phyloP scores from a whole-genome alignment of 345 rosid genomes.

The Arabidopsis suecica region DNA sequence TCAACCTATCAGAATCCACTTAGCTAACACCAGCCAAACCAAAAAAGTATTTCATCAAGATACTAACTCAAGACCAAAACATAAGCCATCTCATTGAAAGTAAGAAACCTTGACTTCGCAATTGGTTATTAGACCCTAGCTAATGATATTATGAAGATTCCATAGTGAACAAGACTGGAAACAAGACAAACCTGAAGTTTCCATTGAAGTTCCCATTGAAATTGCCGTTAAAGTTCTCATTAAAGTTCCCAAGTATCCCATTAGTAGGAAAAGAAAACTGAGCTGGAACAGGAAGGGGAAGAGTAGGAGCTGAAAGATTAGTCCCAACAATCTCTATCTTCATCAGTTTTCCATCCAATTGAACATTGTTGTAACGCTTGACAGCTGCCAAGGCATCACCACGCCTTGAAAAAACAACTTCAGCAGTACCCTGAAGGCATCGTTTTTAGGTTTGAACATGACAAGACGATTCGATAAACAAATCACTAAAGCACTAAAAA shows the following conservation, averaged over 20 bases:
- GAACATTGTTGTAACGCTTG: slow-evolving; percentile 71
- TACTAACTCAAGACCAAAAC: not conserved
- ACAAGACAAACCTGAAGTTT: slow-evolving; percentile 39
- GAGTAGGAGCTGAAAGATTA: slow-evolving; percentile 45
- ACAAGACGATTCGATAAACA: slow-evolving; percentile 15
- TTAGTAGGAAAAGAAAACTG: slow-evolving; percentile 44
- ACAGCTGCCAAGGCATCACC: slow-evolving; percentile 69
- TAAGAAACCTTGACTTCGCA: not conserved
- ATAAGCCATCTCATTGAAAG: not conserved
- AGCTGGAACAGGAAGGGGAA: slow-evolving; percentile 42
- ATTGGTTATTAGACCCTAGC: not conserved
- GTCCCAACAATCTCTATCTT: slow-evolving; percentile 71
- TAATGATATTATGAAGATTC: not conserved
- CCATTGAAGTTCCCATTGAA: slow-evolving; percentile 36
- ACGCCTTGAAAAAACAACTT: slow-evolving; percentile 60
- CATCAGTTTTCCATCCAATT: slow-evolving; percentile 75
- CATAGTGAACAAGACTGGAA: not conserved
- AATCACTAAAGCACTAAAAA: slow-evolving; percentile 10
- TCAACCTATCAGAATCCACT: not conserved
- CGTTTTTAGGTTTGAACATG: not conserved
- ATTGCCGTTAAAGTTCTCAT: slow-evolving; percentile 30
- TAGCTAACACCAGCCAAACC: not conserved
- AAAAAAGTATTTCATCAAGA: not conserved
- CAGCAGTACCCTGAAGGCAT: slow-evolving; percentile 65
- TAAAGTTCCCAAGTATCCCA: slow-evolving; percentile 51